Evolutionary conservation across 2,329 filamentous ascomycete species (phyloP).

Genomic region (Trichophyton simii): DNA sequence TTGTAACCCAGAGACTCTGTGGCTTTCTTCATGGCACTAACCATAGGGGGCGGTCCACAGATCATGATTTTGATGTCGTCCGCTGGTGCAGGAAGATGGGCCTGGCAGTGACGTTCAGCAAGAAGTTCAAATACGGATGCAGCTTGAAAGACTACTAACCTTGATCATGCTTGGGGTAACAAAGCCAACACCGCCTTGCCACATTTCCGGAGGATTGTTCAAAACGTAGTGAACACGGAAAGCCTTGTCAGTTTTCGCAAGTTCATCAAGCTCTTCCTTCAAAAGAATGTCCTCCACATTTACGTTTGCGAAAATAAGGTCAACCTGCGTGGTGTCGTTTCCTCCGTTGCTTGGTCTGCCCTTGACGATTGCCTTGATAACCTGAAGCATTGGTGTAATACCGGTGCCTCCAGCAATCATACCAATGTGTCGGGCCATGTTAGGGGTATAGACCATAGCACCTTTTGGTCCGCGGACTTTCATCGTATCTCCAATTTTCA

Average conservation of each 20-base stretch:
- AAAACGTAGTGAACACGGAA: constrained; percentile 91
- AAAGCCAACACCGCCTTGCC: constrained; percentile 87
- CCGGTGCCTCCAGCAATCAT: constrained; percentile 98
- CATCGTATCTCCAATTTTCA: constrained; percentile 75
- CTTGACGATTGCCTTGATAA: constrained; percentile 79
- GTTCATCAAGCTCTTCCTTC: constrained; percentile 74
- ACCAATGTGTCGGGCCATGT: constrained; percentile 91
- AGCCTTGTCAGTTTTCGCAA: constrained; percentile 62
- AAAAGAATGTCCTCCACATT: constrained; percentile 85
- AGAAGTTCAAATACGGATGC: not conserved
- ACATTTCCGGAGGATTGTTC: constrained; percentile 85
- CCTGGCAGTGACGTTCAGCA: constrained; percentile 18
- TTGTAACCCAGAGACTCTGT: constrained; percentile 78
- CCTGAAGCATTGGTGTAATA: constrained; percentile 96
- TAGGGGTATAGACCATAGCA: constrained; percentile 92
- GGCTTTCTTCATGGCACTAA: constrained; percentile 92
- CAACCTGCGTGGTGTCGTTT: constrained; percentile 77
- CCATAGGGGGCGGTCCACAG: constrained; percentile 93
- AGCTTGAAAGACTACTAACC: constrained; percentile 36
- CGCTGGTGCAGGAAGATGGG: constrained; percentile 61
- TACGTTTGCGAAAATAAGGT: constrained; percentile 95
- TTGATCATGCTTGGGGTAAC: constrained; percentile 94
- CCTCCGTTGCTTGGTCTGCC: constrained; percentile 52
- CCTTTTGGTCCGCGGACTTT: constrained; percentile 90
- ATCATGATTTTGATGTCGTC: constrained; percentile 84